Evolutionary conservation across 441 rosid genomes (phyloP).

Genomic region (Euphorbia celastroides): DNA sequence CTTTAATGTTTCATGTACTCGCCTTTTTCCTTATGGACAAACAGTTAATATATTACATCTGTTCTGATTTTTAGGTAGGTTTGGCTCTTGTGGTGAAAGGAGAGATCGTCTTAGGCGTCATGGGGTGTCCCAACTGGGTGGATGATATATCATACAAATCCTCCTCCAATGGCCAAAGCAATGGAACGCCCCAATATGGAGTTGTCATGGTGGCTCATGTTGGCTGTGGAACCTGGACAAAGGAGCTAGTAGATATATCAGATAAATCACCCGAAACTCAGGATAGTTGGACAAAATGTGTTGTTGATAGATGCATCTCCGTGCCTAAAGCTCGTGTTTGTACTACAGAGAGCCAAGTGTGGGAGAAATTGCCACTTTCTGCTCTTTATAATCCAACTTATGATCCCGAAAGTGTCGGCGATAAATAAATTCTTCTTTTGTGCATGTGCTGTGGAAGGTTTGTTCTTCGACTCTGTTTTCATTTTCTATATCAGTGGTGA

Average conservation of each 20-base stretch:
- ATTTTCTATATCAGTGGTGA: no score
- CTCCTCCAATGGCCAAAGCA: slow-evolving; percentile 16
- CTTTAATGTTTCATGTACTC: neutral
- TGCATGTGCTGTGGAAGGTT: slow-evolving; percentile 74
- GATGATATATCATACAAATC: slow-evolving; percentile 25
- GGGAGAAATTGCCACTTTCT: slow-evolving; percentile 75
- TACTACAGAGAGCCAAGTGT: slow-evolving; percentile 69
- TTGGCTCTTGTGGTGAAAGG: slow-evolving; percentile 81
- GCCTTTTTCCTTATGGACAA: slow-evolving; percentile 17
- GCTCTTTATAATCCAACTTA: slow-evolving; percentile 35
- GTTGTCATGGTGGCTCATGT: slow-evolving; percentile 61
- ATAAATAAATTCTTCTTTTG: slow-evolving; percentile 53
- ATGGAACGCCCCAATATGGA: slow-evolving; percentile 35
- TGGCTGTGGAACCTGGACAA: slow-evolving; percentile 86
- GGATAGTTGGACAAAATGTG: slow-evolving; percentile 60
- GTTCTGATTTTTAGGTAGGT: slow-evolving; percentile 54
- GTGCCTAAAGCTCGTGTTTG: slow-evolving; percentile 62
- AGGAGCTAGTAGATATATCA: slow-evolving; percentile 25
- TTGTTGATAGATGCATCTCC: slow-evolving; percentile 47
- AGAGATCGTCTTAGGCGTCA: slow-evolving; percentile 66
- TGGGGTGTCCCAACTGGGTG: slow-evolving; percentile 92
- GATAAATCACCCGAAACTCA: slow-evolving; percentile 27
- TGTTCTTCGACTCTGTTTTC: slow-evolving; percentile 2
- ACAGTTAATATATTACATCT: slow-evolving; percentile 4
- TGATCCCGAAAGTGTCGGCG: slow-evolving; percentile 33